A percentile compares a stretch with the other conserved stretches of the same genome.
These are phyloP conservation scores for Didymella lethalis DNA, from an alignment of 2,329 filamentous ascomycete species.

Conservation along the genomic window DNA sequence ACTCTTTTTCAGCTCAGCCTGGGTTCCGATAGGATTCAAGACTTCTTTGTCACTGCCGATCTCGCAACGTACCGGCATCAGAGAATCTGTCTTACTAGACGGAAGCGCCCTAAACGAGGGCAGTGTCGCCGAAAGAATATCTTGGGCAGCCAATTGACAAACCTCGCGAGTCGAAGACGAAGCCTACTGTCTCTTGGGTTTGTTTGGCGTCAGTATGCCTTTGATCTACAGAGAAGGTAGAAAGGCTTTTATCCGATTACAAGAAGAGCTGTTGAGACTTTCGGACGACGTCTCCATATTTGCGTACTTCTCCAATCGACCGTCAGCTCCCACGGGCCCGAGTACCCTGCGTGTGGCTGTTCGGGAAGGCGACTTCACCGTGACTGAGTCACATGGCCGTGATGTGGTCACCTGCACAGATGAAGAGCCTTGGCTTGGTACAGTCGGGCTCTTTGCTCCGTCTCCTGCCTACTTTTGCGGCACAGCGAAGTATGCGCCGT, in stretches of 20 bases:
- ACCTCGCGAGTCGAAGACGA: neutral
- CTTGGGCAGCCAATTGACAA: neutral
- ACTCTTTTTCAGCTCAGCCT: neutral
- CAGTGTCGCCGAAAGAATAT: neutral
- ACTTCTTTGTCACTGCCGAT: neutral
- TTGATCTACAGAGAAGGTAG: neutral
- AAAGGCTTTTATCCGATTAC: neutral
- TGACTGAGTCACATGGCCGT: too few species aligned
- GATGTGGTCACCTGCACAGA: too few species aligned
- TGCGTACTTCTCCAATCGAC: neutral
- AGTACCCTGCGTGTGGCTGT: neutral
- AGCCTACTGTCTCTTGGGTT: neutral
- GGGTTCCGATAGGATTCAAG: neutral
- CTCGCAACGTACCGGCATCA: neutral
- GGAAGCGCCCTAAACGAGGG: neutral
- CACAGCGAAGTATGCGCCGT: too few species aligned
- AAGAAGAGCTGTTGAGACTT: neutral
- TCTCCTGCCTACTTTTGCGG: too few species aligned
- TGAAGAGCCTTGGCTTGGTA: too few species aligned
- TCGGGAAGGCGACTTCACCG: neutral
- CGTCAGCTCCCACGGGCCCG: neutral
- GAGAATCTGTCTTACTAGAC: neutral
- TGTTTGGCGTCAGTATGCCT: conserved; percentile 2
- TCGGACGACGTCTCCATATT: neutral
- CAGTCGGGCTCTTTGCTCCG: too few species aligned